phyloP scores from a whole-genome alignment of 495 filamentous ascomycete species.

The Hypoxylon trugodes region DNA sequence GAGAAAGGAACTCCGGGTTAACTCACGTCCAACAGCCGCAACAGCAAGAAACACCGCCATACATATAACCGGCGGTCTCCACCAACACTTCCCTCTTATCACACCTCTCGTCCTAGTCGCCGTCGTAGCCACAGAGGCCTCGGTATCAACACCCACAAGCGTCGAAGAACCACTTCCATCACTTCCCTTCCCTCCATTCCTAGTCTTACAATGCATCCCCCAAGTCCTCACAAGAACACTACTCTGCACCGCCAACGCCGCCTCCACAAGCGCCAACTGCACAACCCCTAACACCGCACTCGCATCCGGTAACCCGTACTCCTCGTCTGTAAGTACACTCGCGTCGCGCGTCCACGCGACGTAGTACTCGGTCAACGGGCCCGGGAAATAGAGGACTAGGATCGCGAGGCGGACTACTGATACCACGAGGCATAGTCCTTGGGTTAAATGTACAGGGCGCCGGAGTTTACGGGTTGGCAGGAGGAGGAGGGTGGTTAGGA shows the following conservation, averaged over 20 bases:
- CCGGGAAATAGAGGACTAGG: constrained; percentile 32
- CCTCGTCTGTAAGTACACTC: constrained; percentile 6
- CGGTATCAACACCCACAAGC: too few relatives aligned
- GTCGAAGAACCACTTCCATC: too few relatives aligned
- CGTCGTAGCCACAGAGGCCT: too few relatives aligned
- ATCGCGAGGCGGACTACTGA: constrained; percentile 13
- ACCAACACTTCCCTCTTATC: constrained; percentile 8
- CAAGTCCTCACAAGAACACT: constrained; percentile 23
- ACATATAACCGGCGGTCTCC: constrained; percentile 13
- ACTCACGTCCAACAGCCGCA: too few relatives aligned
- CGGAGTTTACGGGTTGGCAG: constrained; percentile 21
- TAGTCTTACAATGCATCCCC: constrained; percentile 1
- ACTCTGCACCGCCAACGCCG: constrained; percentile 22
- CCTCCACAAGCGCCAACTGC: constrained; percentile 26
- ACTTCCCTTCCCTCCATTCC: too few relatives aligned
- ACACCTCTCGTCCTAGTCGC: too few relatives aligned
- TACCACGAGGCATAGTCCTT: constrained; percentile 4
- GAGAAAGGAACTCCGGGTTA: too few relatives aligned
- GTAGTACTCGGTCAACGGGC: constrained; percentile 34
- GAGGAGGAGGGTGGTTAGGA: constrained; percentile 21
- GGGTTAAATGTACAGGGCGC: constrained; percentile 17
- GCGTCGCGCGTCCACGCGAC: constrained; percentile 35
- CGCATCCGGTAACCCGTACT: constrained; percentile 5
- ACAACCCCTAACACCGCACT: constrained; percentile 16
- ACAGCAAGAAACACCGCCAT: constrained; percentile 14